Base-by-base conservation (phyloP, 495 filamentous ascomycete genomes). In the Aspergillus ellipticus region DNA sequence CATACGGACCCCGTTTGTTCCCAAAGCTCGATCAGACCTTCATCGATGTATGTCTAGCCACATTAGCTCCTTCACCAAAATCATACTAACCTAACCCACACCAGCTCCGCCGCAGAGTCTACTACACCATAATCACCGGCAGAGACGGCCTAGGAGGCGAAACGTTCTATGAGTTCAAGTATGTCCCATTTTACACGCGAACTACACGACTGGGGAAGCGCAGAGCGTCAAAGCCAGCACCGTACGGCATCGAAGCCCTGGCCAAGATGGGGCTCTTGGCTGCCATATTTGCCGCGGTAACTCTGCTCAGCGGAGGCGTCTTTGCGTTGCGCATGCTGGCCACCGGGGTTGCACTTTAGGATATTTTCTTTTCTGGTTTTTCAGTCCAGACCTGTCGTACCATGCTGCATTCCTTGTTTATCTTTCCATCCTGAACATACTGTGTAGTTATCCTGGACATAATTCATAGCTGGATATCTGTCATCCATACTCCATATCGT, bases 161-260 rank as follows among this genome's bases (percentile, higher is more conserved):
- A 63, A 78, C 77, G 1, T 62, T 66, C 37, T 87, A 86, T 56
- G 79, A 83, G 17, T 85, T 89, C 67, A 83, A 87, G 64, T 88
- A 86, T 63, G 68, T 88, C 6, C 86, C 87, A 1, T 75, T 81
- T 17, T 60, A 63, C 20, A 64, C 58, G 16, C 68, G 66, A 17
- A 72, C 61, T 0, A 74, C 71, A 1, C 62, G 58, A 7, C 49
- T 71, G 13, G 71, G 71, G 6, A 57, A 71, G 13, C 66, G 71
- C 33, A 61, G 60, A 17, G 54, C 41, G 11, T 62, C 57, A 31
- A 64, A 63, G 42, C 56, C 60, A 9, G 54, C 67, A 16, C 55
- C 60, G 41, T 51, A 51, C 9, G 69, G 71, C 0, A 57, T 74
- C 20, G 71, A 74, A 31, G 58, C 17, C 10, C 19, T 72, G 7